A percentile compares a stretch with the other conserved stretches of the same genome.
Evolutionary conservation across 768 basidiomycete species (phyloP).

Genomic region (Lentinula lateritia): DNA sequence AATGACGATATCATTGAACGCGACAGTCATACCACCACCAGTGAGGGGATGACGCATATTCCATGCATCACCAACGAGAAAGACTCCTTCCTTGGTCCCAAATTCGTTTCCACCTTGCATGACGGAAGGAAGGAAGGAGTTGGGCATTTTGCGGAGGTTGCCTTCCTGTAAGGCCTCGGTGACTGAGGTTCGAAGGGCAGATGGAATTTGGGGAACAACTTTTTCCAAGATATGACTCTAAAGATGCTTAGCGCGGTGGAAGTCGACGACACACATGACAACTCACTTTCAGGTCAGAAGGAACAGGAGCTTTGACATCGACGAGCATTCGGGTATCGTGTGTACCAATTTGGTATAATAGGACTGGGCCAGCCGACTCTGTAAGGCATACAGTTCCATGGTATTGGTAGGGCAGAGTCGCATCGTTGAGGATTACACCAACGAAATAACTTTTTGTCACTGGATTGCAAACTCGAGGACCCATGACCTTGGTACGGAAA

Average conservation of each 20-base stretch:
- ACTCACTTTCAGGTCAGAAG: constrained; percentile 72
- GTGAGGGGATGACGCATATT: constrained; percentile 99
- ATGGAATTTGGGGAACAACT: constrained; percentile 79
- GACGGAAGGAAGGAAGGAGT: constrained; percentile 83
- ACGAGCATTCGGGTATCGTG: constrained; percentile 92
- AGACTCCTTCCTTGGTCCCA: constrained; percentile 23
- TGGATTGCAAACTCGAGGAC: constrained; percentile 39
- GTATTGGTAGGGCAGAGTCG: constrained; percentile 61
- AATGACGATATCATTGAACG: constrained; percentile 78
- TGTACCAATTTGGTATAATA: constrained; percentile 87
- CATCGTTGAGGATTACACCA: constrained; percentile 79
- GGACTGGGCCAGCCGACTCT: constrained; percentile 78
- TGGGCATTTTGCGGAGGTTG: constrained; percentile 89
- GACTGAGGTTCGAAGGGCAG: constrained; percentile 60
- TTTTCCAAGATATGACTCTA: constrained; percentile 67
- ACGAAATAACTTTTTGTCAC: constrained; percentile 74
- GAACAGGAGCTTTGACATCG: constrained; percentile 81
- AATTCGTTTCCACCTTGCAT: constrained; percentile 37
- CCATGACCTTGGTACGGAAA: constrained; percentile 72
- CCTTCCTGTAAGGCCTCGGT: constrained; percentile 67
- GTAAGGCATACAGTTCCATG: constrained; percentile 84
- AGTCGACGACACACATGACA: background rate
- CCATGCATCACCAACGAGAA: constrained; percentile 94
- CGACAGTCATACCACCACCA: constrained; percentile 98
- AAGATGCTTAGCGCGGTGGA: background rate